Evolutionary conservation across 805 yeast genomes (phyloP).

Genomic region (Torulaspora gathmanii): DNA sequence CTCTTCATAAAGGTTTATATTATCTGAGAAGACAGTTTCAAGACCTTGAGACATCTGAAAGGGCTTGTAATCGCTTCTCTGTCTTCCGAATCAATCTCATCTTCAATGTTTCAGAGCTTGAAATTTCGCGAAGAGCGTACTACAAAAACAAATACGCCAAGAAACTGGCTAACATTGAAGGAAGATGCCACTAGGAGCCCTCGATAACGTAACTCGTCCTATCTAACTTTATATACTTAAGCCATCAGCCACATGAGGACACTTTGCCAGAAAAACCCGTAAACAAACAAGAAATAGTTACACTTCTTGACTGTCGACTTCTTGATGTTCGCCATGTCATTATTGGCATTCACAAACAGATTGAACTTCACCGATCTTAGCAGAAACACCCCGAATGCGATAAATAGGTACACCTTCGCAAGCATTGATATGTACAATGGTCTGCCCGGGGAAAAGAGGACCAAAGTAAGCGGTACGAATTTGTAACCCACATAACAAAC

Average conservation of each 20-base stretch:
- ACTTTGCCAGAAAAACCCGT: slow-evolving; percentile 78
- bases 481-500: slow-evolving; percentile 91
- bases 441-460: slow-evolving; percentile 49
- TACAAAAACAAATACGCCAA: neutral
- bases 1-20: slow-evolving; percentile 39
- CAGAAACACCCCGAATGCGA: slow-evolving; percentile 60
- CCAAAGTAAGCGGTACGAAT: slow-evolving; percentile 71
- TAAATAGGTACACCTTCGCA: slow-evolving; percentile 46
- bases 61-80: neutral
- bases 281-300: slow-evolving; percentile 79
- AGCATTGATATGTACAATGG: slow-evolving; percentile 40
- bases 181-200: neutral
- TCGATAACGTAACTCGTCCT: neutral
- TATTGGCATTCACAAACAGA: slow-evolving; percentile 46
- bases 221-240: slow-evolving; percentile 8
- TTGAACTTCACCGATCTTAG: slow-evolving; percentile 50
- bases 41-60: slow-evolving; percentile 12
- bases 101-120: neutral
- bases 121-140: neutral
- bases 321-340: slow-evolving; percentile 42
- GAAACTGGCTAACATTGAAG: neutral
- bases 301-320: slow-evolving; percentile 70
- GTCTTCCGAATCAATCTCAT: neutral
- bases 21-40: slow-evolving; percentile 5
- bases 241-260: slow-evolving; percentile 68